Evolutionary conservation across 2,329 filamentous ascomycete species (phyloP).

Genomic region (Taxawa tesnikishii): DNA sequence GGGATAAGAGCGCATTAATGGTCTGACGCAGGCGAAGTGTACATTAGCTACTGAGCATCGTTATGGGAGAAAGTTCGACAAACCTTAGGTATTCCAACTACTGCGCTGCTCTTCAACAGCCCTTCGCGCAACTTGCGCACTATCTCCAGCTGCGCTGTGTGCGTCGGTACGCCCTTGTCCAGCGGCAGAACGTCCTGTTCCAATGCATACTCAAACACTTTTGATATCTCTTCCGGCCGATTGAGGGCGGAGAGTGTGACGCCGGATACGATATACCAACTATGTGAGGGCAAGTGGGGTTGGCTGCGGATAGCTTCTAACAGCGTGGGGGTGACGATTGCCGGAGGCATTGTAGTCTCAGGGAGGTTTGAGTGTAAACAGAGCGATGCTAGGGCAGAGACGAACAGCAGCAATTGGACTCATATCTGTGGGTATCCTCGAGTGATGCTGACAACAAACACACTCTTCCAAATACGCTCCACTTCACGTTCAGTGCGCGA

Average conservation of each 20-base stretch:
- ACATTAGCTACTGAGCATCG: not conserved
- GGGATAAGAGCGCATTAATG: not conserved
- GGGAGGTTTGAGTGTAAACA: no score
- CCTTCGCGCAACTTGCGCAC: not conserved
- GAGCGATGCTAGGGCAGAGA: no score
- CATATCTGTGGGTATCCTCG: no score
- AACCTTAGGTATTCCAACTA: not conserved
- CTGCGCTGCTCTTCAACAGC: not conserved
- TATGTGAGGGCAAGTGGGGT: not conserved
- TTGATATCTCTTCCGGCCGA: not conserved
- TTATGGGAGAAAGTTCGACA: not conserved
- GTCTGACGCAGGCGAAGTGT: not conserved
- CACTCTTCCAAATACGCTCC: no score
- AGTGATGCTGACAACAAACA: no score
- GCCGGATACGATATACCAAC: not conserved
- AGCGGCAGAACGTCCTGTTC: not conserved
- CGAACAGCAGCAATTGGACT: no score
- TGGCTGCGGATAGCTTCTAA: not conserved
- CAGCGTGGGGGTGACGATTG: not conserved
- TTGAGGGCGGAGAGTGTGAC: not conserved
- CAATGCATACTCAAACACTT: not conserved
- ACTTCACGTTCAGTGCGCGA: no score
- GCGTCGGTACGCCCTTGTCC: not conserved
- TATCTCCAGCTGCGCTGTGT: not conserved
- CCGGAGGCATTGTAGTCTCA: not conserved